Evolutionary conservation across 108 stramenopile genomes (phyloP).

Genomic region (Epipyxis sp.): DNA sequence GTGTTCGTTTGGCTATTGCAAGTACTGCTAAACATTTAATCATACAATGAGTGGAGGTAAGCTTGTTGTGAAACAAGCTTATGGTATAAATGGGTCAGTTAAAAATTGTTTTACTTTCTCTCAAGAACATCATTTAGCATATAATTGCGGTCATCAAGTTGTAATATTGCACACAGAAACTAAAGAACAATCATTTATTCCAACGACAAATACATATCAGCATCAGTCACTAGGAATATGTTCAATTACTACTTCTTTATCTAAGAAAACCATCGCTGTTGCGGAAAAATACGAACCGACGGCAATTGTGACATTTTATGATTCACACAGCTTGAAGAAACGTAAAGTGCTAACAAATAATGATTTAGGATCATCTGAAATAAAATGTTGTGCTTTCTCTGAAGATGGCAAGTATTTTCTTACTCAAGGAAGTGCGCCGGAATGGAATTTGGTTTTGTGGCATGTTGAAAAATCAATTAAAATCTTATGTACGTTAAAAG

Average conservation of each 20-base stretch:
- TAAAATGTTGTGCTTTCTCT: constrained; percentile 48
- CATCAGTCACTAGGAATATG: constrained; percentile 38
- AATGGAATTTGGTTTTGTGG: constrained; percentile 56
- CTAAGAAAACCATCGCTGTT: constrained; percentile 45
- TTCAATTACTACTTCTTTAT: constrained; percentile 48
- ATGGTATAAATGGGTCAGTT: neutral
- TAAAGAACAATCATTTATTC: constrained; percentile 44
- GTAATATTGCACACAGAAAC: constrained; percentile 53
- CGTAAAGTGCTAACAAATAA: constrained; percentile 46
- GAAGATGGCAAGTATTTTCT: constrained; percentile 50
- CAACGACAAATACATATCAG: constrained; percentile 36
- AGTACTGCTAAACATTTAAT: no score
- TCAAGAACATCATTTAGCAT: constrained; percentile 52
- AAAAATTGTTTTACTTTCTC: constrained; percentile 32
- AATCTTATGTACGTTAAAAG: constrained; percentile 37
- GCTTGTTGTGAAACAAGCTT: constrained; percentile 4
- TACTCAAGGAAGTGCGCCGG: constrained; percentile 56
- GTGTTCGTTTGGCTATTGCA: no score
- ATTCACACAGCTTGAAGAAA: constrained; percentile 41
- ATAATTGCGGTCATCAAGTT: constrained; percentile 50
- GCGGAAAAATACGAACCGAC: constrained; percentile 38
- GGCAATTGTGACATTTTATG: constrained; percentile 48
- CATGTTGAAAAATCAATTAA: constrained; percentile 52
- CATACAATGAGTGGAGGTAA: no score
- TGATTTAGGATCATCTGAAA: constrained; percentile 42